Evolutionary conservation across 331 rosid genomes (phyloP).

Genomic region (Rosa hybrid): DNA sequence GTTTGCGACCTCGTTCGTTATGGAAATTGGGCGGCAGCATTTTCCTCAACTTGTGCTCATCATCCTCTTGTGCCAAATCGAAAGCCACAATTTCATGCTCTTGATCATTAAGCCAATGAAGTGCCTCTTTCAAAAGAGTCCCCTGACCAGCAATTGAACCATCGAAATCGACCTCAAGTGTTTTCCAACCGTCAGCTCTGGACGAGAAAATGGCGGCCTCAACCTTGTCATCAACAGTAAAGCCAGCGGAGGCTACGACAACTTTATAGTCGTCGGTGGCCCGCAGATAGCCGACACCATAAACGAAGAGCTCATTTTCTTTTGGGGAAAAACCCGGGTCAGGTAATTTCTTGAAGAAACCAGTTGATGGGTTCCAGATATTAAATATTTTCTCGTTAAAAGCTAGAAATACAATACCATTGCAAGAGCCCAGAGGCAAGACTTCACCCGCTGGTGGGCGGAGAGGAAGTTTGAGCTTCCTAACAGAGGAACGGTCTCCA

Average conservation of each 20-base stretch:
- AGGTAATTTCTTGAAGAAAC: background rate
- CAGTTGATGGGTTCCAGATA: background rate
- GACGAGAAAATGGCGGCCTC: background rate
- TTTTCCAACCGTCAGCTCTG: background rate
- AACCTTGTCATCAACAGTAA: background rate
- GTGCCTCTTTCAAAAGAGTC: background rate
- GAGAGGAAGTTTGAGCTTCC: background rate
- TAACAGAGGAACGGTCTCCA: background rate
- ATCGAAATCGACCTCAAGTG: background rate
- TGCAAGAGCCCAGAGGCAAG: background rate
- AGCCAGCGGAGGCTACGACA: background rate
- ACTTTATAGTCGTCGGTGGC: background rate
- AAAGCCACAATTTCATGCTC: background rate
- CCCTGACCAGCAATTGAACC: background rate
- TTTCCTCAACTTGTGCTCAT: background rate
- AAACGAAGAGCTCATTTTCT: background rate
- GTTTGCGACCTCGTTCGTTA: background rate
- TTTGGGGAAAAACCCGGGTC: background rate
- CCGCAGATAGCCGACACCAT: background rate
- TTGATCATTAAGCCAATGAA: background rate
- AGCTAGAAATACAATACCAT: background rate
- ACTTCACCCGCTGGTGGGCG: background rate
- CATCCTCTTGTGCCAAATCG: background rate
- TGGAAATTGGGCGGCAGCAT: background rate
- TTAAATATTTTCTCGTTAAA: background rate